Evolutionary conservation across 768 basidiomycete species (phyloP).

Genomic region (Tricholoma sp.): DNA sequence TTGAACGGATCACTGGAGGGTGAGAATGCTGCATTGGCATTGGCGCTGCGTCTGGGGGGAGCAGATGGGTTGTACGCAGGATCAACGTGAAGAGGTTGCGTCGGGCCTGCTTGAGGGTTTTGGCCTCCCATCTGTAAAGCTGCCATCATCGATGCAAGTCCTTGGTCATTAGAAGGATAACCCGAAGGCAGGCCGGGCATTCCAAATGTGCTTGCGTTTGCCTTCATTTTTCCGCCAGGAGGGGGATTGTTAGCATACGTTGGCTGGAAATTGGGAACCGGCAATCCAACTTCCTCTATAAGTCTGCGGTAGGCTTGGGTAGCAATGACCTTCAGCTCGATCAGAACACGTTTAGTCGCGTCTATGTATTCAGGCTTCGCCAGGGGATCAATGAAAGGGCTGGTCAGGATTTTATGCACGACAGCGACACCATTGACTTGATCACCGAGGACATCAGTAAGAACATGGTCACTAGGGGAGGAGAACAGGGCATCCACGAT

Average conservation of each 20-base stretch:
- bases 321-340: slow-evolving; percentile 88
- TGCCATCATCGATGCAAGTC: slow-evolving; percentile 89
- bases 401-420: slow-evolving; percentile 88
- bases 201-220: slow-evolving; percentile 51
- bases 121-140: slow-evolving; percentile 88
- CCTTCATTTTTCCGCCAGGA: slow-evolving; percentile 57
- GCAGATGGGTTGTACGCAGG: slow-evolving; percentile 46
- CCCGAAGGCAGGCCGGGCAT: slow-evolving; percentile 76
- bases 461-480: slow-evolving; percentile 84
- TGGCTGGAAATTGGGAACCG: slow-evolving; percentile 83
- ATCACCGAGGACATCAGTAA: slow-evolving; percentile 92
- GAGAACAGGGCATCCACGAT: slow-evolving; percentile 88
- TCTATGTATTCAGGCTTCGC: slow-evolving; percentile 72
- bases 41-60: slow-evolving; percentile 32
- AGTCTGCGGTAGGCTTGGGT: slow-evolving; percentile 91
- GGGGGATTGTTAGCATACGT: slow-evolving; percentile 64
- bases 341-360: slow-evolving; percentile 85
- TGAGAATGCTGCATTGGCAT: slow-evolving; percentile 31
- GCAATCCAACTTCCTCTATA: slow-evolving; percentile 91
- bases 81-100: slow-evolving; percentile 64
- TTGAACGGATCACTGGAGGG: slow-evolving; percentile 44
- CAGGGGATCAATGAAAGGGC: slow-evolving; percentile 71
- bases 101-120: slow-evolving; percentile 75
- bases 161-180: slow-evolving; percentile 79
- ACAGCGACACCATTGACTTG: slow-evolving; percentile 95